A percentile compares a stretch with the other conserved stretches of the same genome.
phyloP scores from a whole-genome alignment of 2,329 filamentous ascomycete genomes.

The Cryphonectria carpinicola region DNA sequence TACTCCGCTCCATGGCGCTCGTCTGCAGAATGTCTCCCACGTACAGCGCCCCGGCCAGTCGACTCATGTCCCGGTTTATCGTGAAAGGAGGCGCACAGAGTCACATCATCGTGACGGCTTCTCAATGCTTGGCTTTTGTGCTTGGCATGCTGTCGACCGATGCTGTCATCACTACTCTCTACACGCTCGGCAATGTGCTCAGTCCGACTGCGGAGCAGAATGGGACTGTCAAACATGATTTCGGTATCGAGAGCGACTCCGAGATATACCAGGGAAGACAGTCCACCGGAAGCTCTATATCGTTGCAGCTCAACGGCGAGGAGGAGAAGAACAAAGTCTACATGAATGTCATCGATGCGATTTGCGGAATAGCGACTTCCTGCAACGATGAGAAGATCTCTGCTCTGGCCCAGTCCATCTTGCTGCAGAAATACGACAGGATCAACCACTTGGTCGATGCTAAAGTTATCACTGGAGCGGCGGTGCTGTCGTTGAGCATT shows the following conservation, averaged over 20 bases:
- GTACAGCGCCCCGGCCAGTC: slow-evolving; percentile 75
- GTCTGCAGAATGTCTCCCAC: slow-evolving; percentile 75
- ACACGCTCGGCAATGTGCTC: slow-evolving; percentile 93
- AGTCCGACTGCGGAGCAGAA: slow-evolving; percentile 67
- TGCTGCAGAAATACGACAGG: slow-evolving; percentile 92
- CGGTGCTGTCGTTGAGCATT: slow-evolving; percentile 75
- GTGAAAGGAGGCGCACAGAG: slow-evolving; percentile 78
- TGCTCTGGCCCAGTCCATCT: slow-evolving; percentile 89
- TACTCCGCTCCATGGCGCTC: slow-evolving; percentile 81
- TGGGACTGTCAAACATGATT: slow-evolving; percentile 16
- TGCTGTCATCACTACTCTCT: slow-evolving; percentile 90
- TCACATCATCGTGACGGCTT: slow-evolving; percentile 74
- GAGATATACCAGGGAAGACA: slow-evolving; percentile 59
- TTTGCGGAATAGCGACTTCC: slow-evolving; percentile 83
- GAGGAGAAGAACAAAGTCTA: slow-evolving; percentile 80
- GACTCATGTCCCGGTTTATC: slow-evolving; percentile 82
- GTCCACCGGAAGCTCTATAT: slow-evolving; percentile 76
- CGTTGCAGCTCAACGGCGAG: slow-evolving; percentile 73
- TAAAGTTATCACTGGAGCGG: slow-evolving; percentile 82
- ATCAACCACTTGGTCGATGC: slow-evolving; percentile 80
- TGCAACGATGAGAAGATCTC: slow-evolving; percentile 91
- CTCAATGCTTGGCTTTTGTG: slow-evolving; percentile 81
- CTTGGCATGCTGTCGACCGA: slow-evolving; percentile 86
- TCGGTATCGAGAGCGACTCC: slow-evolving; percentile 46
- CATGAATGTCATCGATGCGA: slow-evolving; percentile 89